Percentiles rank a stretch among this genome's conserved stretches.
Evolutionary conservation across 257 asterid species (phyloP).

Genomic region (Solanum gandarillasii): DNA sequence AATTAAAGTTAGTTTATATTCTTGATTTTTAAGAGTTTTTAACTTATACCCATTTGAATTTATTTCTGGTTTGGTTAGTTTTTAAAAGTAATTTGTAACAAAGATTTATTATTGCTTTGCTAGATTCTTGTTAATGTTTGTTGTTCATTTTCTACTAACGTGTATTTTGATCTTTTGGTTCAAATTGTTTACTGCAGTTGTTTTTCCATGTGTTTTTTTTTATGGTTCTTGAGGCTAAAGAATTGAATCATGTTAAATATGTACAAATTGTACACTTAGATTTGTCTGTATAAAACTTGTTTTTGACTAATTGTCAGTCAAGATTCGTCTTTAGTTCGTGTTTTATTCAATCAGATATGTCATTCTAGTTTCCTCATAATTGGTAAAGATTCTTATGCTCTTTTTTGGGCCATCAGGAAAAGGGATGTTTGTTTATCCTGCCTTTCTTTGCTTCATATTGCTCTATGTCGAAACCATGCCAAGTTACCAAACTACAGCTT

Average conservation of each 20-base stretch:
- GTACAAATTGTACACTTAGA: background rate
- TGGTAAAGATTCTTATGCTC: background rate
- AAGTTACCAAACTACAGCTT: background rate
- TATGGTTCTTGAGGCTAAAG: background rate
- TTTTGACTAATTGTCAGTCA: background rate
- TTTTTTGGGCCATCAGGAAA: background rate
- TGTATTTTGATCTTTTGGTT: background rate
- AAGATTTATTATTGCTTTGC: background rate
- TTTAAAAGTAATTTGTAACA: background rate
- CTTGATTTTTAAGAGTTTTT: background rate
- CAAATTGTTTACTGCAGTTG: background rate
- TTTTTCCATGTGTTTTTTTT: background rate
- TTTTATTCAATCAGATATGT: background rate
- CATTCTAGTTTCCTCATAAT: background rate
- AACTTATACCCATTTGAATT: background rate
- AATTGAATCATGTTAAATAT: background rate
- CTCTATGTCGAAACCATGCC: background rate
- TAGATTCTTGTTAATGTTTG: background rate
- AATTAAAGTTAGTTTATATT: conserved; percentile 25
- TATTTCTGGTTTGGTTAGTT: background rate
- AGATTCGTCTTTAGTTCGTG: background rate
- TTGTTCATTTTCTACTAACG: background rate
- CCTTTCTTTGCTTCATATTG: background rate
- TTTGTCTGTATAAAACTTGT: background rate
- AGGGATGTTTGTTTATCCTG: background rate